Percentiles rank a stretch among this genome's conserved stretches.
phyloP scores from a whole-genome alignment of 352 stramenopile genomes.

The Phytophthora chlamydospora region DNA sequence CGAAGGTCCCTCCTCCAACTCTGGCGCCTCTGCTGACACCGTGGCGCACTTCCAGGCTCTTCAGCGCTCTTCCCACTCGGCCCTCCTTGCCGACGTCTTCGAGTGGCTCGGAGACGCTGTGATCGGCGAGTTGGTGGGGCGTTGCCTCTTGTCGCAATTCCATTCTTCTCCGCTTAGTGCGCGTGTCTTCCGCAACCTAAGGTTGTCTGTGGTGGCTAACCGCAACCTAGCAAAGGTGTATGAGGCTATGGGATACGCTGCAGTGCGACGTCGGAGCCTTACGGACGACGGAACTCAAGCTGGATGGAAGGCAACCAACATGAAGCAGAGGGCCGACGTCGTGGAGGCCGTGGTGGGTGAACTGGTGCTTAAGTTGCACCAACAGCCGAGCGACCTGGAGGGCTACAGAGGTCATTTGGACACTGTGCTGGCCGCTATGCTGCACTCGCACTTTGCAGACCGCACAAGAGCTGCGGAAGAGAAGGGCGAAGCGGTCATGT shows the following conservation, averaged over 20 bases:
- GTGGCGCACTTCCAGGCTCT: conserved; percentile 53
- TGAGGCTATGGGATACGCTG: conserved; percentile 67
- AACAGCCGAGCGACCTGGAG: not conserved
- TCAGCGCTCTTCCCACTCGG: conserved; percentile 11
- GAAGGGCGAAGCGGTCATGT: conserved; percentile 25
- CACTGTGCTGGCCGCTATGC: conserved; percentile 53
- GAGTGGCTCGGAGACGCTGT: conserved; percentile 84
- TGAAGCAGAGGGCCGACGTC: conserved; percentile 72
- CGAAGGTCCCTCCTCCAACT: not conserved
- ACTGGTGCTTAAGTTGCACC: conserved; percentile 56
- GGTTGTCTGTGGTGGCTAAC: conserved; percentile 69
- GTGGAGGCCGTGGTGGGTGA: conserved; percentile 75
- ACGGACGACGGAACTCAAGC: not conserved
- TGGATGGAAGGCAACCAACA: conserved; percentile 29
- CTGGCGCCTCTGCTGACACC: conserved; percentile 7
- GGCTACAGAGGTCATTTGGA: conserved; percentile 57
- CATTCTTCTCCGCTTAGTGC: conserved; percentile 56
- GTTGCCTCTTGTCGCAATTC: conserved; percentile 74
- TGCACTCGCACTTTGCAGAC: conserved; percentile 66
- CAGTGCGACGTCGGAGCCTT: conserved; percentile 6
- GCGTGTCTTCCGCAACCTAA: conserved; percentile 71
- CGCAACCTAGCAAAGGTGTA: conserved; percentile 72
- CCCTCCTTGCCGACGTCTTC: conserved; percentile 56
- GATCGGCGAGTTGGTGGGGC: conserved; percentile 70
- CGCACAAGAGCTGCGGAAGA: conserved; percentile 25